Conservation (phyloP, 331 rosid genomes). For the Quercus lobata region DNA sequence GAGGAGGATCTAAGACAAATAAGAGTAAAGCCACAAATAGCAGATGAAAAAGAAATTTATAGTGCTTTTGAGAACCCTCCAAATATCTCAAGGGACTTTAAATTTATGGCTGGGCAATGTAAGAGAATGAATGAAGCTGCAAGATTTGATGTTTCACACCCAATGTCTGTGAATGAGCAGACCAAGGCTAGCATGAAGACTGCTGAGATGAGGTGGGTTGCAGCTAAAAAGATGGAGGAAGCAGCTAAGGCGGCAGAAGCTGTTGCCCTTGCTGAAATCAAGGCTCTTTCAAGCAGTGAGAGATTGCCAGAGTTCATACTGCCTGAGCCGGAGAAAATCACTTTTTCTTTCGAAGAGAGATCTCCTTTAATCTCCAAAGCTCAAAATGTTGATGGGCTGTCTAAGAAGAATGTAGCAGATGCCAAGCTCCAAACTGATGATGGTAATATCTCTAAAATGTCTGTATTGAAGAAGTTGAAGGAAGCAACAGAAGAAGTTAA, state of each 20-base stretch:
- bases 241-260: slow-evolving; percentile 95
- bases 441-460: slow-evolving; percentile 39
- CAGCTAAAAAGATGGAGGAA: slow-evolving; percentile 98
- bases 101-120: slow-evolving; percentile 22
- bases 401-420: slow-evolving; percentile 41
- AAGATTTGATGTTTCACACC: slow-evolving; percentile 32
- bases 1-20: slow-evolving; percentile 34
- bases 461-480: slow-evolving; percentile 56
- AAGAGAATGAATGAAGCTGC: slow-evolving; percentile 34
- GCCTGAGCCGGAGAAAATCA: slow-evolving; percentile 52
- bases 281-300: slow-evolving; percentile 47
- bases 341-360: slow-evolving; percentile 29
- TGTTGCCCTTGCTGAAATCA: slow-evolving; percentile 85
- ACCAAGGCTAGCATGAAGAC: slow-evolving; percentile 43
- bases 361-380: slow-evolving; percentile 31
- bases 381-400: slow-evolving; percentile 43
- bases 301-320: slow-evolving; percentile 34
- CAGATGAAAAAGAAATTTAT: slow-evolving; percentile 24
- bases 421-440: slow-evolving; percentile 50
- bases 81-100: slow-evolving; percentile 22
- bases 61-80: slow-evolving; percentile 17
- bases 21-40: slow-evolving; percentile 20
- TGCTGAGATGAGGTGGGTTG: slow-evolving; percentile 87
- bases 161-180: slow-evolving; percentile 22
- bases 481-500: slow-evolving; percentile 81